These are phyloP conservation scores for Colletotrichum sp. DNA, from an alignment of 2,329 filamentous ascomycete genomes.

Conservation along the genomic window DNA sequence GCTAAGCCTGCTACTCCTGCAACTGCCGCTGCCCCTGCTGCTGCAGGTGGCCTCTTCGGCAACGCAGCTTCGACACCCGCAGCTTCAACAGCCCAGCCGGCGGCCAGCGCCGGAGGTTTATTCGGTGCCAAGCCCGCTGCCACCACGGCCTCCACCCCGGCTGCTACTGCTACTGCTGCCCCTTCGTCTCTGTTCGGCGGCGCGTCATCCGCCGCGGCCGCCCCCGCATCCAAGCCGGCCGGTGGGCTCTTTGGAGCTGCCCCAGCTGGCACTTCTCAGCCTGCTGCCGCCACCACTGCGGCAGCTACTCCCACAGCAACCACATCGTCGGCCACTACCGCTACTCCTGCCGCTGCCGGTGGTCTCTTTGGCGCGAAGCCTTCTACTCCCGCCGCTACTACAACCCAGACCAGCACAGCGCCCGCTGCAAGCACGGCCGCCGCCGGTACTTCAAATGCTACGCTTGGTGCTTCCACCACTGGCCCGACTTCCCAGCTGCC, in stretches of 20 bases:
- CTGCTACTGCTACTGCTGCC: constrained; percentile 30
- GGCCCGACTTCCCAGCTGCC: constrained; percentile 86
- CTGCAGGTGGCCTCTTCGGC: constrained; percentile 39
- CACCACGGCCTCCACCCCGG: constrained; percentile 30
- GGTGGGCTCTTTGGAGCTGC: constrained; percentile 33
- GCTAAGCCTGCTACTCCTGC: constrained; percentile 40
- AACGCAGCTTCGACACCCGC: constrained; percentile 41
- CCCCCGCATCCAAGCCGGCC: constrained; percentile 36
- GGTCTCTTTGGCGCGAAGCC: constrained; percentile 38
- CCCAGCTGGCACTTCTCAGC: constrained; percentile 30
- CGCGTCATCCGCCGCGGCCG: constrained; percentile 33
- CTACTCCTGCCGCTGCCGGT: constrained; percentile 32
- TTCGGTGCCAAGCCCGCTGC: constrained; percentile 28
- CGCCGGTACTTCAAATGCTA: constrained; percentile 32
- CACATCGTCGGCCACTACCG: constrained; percentile 28
- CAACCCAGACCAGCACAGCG: constrained; percentile 26
- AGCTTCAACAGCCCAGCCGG: constrained; percentile 27
- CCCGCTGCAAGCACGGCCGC: constrained; percentile 4
- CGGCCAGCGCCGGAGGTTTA: constrained; percentile 28
- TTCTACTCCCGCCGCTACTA: constrained; percentile 28
- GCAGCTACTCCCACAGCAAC: constrained; percentile 31
- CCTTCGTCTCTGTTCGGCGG: constrained; percentile 36
- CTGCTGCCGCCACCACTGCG: constrained; percentile 34
- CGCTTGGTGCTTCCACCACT: constrained; percentile 73
- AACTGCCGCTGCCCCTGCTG: constrained; percentile 23